phyloP scores from a whole-genome alignment of 805 yeast genomes.

The Monosporozyma yasuniensis region DNA sequence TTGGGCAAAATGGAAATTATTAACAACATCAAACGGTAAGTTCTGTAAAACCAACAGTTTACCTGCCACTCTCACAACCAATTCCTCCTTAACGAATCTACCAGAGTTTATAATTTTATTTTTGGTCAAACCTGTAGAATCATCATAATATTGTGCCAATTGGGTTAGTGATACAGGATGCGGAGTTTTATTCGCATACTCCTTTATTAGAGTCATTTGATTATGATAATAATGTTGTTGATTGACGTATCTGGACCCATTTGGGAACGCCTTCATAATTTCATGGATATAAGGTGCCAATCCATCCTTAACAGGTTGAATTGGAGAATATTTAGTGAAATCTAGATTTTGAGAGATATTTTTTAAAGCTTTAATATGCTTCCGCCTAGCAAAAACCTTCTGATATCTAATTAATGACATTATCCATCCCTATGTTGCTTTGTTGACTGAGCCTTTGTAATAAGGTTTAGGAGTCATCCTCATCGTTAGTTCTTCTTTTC shows the following conservation, averaged over 20 bases:
- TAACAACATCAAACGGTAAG: conserved; percentile 74
- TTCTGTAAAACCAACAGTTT: conserved; percentile 71
- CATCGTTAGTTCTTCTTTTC: not conserved
- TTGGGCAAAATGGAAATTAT: conserved; percentile 76
- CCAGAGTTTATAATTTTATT: conserved; percentile 78
- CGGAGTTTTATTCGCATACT: conserved; percentile 43
- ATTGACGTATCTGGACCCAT: conserved; percentile 39
- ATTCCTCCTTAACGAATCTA: conserved; percentile 76
- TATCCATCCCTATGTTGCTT: not conserved
- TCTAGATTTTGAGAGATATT: conserved; percentile 29
- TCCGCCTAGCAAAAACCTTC: conserved; percentile 4
- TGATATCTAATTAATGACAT: not conserved
- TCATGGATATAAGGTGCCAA: conserved; percentile 31
- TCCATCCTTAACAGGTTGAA: conserved; percentile 24
- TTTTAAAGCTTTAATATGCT: conserved; percentile 13
- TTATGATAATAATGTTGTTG: conserved; percentile 78
- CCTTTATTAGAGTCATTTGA: conserved; percentile 19
- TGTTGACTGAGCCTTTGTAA: not conserved
- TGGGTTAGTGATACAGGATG: conserved; percentile 89
- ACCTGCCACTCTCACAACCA: conserved; percentile 77
- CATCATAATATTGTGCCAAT: conserved; percentile 79
- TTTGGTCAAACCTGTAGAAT: conserved; percentile 46
- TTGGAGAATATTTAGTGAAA: conserved; percentile 31
- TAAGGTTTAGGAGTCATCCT: not conserved
- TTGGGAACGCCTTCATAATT: conserved; percentile 33